A percentile compares a stretch with the other conserved stretches of the same genome.
Conservation (phyloP, 208 protist species). For the Naegleria gruberi region DNA sequence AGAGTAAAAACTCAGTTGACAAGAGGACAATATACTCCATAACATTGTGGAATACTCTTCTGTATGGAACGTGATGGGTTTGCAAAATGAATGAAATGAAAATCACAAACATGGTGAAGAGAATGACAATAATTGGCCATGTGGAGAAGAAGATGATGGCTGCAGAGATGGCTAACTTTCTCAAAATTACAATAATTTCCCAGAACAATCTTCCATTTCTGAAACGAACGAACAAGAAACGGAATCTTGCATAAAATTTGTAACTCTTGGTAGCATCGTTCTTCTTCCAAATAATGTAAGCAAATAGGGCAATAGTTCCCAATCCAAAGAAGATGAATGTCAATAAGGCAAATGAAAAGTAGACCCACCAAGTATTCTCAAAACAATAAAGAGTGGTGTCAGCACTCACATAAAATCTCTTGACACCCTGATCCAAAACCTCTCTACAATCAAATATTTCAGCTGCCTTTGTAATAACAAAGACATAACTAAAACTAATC, state of each 20-base stretch:
- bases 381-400: not conserved
- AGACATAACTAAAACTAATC: slow-evolving; percentile 11
- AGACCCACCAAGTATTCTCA: not conserved
- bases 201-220: slow-evolving; percentile 11
- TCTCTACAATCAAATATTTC: not conserved
- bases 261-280: not conserved
- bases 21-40: not conserved
- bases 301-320: not conserved
- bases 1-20: not conserved
- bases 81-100: slow-evolving; percentile 1
- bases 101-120: not conserved
- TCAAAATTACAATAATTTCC: slow-evolving; percentile 18
- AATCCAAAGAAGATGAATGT: not conserved
- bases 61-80: not conserved
- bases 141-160: not conserved
- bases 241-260: not conserved
- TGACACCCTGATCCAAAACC: not conserved
- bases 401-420: not conserved
- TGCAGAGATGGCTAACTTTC: slow-evolving; percentile 1
- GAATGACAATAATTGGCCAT: not conserved
- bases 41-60: slow-evolving; percentile 3
- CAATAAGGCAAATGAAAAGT: not conserved
- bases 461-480: slow-evolving; percentile 3
- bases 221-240: not conserved
- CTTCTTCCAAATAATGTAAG: not conserved